A percentile compares a stretch with the other conserved stretches of the same genome.
These are phyloP conservation scores for Citrus australasica DNA, from an alignment of 345 rosid species.

Conservation along the genomic window DNA sequence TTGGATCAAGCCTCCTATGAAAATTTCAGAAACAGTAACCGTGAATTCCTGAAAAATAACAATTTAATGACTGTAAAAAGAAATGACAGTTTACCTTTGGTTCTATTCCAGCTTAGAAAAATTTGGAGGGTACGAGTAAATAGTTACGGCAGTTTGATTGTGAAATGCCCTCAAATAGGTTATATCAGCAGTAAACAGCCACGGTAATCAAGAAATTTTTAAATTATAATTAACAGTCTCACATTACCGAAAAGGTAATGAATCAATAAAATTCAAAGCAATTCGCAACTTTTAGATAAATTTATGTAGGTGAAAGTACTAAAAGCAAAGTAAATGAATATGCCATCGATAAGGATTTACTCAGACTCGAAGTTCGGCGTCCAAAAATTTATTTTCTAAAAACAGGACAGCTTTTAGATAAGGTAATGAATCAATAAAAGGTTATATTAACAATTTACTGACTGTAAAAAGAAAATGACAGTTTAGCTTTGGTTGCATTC, in stretches of 20 bases:
- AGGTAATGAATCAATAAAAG: too few species aligned
- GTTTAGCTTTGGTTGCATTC: conserved; percentile 58
- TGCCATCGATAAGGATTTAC: not conserved
- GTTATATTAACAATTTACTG: not conserved
- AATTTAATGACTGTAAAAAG: not conserved
- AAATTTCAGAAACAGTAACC: conserved; percentile 4
- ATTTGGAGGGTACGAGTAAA: conserved; percentile 64
- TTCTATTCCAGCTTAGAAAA: conserved; percentile 63
- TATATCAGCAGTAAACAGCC: conserved; percentile 48
- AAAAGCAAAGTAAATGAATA: not conserved
- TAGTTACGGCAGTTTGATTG: conserved; percentile 66
- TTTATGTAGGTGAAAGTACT: not conserved
- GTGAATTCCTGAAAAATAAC: conserved; percentile 14
- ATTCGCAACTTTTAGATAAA: not conserved
- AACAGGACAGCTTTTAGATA: not conserved
- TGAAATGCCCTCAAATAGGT: conserved; percentile 52
- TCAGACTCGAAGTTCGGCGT: not conserved
- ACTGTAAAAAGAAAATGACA: not conserved
- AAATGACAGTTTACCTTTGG: conserved; percentile 38
- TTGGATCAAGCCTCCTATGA: conserved; percentile 72
- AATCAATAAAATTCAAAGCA: not conserved
- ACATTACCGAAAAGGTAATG: not conserved
- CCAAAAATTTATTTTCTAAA: not conserved
- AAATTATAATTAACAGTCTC: not conserved
- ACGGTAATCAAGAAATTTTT: not conserved